Base-by-base conservation (phyloP, 106 monocot genomes). In the Dactylorhiza incarnata region DNA sequence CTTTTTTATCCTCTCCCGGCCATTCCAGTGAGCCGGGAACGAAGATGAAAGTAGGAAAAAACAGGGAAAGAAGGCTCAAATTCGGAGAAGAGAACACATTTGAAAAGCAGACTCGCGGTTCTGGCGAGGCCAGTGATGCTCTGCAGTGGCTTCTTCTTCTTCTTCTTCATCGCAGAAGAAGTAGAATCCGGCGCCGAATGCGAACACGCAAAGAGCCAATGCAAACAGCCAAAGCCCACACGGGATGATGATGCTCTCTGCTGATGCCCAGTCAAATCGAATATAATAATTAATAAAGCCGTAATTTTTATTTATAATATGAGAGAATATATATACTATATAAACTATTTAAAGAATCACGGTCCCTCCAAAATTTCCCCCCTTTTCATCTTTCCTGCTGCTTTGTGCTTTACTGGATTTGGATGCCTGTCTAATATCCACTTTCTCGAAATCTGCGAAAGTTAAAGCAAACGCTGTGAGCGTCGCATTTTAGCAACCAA, bases 211-310 rank as follows among this genome's bases (percentile, higher is more conserved):
- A 82, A 63, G 71, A 25, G 87, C 74, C 82, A 79, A 59, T 68
- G 70, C 77, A 74, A 84, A 80, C 79, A 56, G 82, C 87, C 87
- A 88, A 88, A 81, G 49, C 47, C 37, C 71, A 87, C 81, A 81
- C 71, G 67, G 67, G 72, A 63, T 54, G 75, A 75, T 78, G 24
- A 71, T 71, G 65, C 53, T 72, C 71, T 72, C 71, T 72, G n/a
- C 71, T 56, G n/a, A n/a, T n/a, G n/a, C n/a, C n/a, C 50, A 17
- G 23, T 19, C 49, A 14, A 56, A 76, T 56, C 16, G 14, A 75
- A 74, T 44, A 62, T 51, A 65, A 19, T 45, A 45, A 29, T 17
- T 17, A 12, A 6, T n/a, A 7, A 65, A 37, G 37, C 37, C 37
- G 37, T 37, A 37, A 37, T 37, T 37, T 37, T 37, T 37, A 37